Evolutionary conservation across 2,329 filamentous ascomycete species (phyloP), one percentile per base, ranked within the genome.

Genomic region (Xylariales sp.): DNA sequence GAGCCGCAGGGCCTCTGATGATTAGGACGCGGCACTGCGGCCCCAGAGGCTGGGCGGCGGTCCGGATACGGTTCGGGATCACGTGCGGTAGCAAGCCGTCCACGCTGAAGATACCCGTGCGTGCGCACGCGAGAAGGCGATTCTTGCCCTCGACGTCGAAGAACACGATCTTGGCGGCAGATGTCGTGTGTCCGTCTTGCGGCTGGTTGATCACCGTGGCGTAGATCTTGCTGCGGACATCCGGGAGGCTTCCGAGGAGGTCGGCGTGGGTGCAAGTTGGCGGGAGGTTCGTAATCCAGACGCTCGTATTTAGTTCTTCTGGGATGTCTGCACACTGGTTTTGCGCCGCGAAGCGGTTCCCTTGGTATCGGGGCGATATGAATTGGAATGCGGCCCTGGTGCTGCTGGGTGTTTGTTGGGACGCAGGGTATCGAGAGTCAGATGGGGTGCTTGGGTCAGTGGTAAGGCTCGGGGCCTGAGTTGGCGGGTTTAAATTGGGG

Each of bases 241-340:
- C 10, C 1, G 12, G n/a, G 12, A 64, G 18, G 32, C 8, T n/a
- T 16, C 14, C 9, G 5, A 69, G 57, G 28, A 67, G 55, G 3
- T 54, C 12, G 2, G 41, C 12, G 36, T 65, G 64, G 16, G 39
- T 56, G 41, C 50, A 62, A 16, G 34, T 6, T 1, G 60, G 56
- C 3, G 68, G 68, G 1, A 69, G 53, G n/a, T 64, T 59, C 3
- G 60, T 67, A 55, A 67, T 64, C 68, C 64, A 69, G 18, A 65
- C 56, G n/a, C 57, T 61, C 23, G 62, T 65, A 39, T 16, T 56
- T 3, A 50, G 10, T 5, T 61, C 57, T 9, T n/a, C 18, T 4
- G 46, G 14, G 18, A 64, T 64, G 14, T 45, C 30, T 12, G 18
- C 46, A 2, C 8, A 4, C 28, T 23, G 46, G 18, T 49, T 28